Percentiles rank a stretch among this genome's conserved stretches.
Evolutionary conservation across 495 filamentous ascomycete species (phyloP).

Genomic region (Xylaria sp.): DNA sequence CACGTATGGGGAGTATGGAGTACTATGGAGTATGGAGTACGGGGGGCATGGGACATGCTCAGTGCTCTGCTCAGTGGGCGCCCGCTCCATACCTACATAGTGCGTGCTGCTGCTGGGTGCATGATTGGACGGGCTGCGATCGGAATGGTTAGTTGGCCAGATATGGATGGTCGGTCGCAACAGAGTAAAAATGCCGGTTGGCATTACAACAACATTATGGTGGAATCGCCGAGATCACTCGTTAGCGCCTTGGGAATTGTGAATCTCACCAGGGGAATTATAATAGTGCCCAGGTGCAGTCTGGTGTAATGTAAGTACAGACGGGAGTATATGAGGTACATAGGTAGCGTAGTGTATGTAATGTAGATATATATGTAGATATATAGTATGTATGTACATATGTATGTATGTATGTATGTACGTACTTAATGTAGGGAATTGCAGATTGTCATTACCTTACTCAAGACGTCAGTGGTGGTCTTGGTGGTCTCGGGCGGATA

Average conservation of each 20-base stretch:
- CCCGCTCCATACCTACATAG: background rate
- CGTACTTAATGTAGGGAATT: background rate
- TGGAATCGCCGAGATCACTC: constrained; percentile 6
- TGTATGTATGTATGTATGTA: too few species aligned
- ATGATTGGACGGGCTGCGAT: constrained; percentile 12
- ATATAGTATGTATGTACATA: too few species aligned
- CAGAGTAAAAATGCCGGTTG: constrained; percentile 14
- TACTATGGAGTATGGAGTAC: too few species aligned
- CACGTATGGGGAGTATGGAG: background rate
- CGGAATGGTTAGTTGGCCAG: background rate
- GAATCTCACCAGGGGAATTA: constrained; percentile 13
- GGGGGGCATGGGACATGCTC: too few species aligned
- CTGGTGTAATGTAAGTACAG: too few species aligned
- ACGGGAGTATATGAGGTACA: too few species aligned
- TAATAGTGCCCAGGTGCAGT: too few species aligned
- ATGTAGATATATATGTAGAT: too few species aligned
- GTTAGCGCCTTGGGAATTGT: constrained; percentile 8
- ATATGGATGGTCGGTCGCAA: background rate
- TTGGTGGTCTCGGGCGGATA: constrained; percentile 5
- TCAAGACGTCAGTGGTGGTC: constrained; percentile 9
- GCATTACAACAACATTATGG: too few species aligned
- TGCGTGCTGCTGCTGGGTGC: constrained; percentile 10
- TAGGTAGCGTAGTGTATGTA: too few species aligned
- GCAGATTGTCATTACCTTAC: background rate
- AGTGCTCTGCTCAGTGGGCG: background rate